A percentile compares a stretch with the other conserved stretches of the same genome.
Conservation (phyloP, 257 asterid genomes). For the Leonotis leonurus region DNA sequence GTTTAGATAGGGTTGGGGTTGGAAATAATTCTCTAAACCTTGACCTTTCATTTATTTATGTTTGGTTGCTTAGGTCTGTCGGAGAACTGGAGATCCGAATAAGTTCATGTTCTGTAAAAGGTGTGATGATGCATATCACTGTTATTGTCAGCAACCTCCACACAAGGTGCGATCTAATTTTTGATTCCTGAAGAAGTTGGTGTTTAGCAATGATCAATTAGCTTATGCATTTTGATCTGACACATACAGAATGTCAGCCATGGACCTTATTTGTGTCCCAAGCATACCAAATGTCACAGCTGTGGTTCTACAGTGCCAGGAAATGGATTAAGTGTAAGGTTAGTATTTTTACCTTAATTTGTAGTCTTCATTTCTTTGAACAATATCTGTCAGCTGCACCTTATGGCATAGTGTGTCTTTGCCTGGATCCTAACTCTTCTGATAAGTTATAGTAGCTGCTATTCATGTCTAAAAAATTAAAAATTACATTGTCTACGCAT, state of each 20-base stretch:
- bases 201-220: background rate
- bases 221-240: conserved; percentile 20
- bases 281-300: conserved; percentile 94
- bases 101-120: conserved; percentile 96
- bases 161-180: conserved; percentile 61
- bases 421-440: too few relatives aligned
- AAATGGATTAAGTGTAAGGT: conserved; percentile 93
- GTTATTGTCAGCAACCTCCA: conserved; percentile 97
- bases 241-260: conserved; percentile 71
- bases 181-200: background rate
- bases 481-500: too few relatives aligned
- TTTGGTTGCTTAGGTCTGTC: conserved; percentile 57
- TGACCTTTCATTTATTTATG: background rate
- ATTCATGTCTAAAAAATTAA: too few relatives aligned
- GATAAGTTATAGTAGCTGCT: too few relatives aligned
- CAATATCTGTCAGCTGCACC: background rate
- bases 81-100: conserved; percentile 85
- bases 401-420: background rate
- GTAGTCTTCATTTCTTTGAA: background rate
- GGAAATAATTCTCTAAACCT: background rate
- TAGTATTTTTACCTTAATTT: conserved; percentile 18
- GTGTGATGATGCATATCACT: conserved; percentile 89
- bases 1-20: background rate
- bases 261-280: conserved; percentile 93
- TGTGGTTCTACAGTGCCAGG: conserved; percentile 92